These are phyloP conservation scores for Neofusicoccum cordaticola DNA, from an alignment of 2,329 filamentous ascomycete genomes.

Conservation along the genomic window DNA sequence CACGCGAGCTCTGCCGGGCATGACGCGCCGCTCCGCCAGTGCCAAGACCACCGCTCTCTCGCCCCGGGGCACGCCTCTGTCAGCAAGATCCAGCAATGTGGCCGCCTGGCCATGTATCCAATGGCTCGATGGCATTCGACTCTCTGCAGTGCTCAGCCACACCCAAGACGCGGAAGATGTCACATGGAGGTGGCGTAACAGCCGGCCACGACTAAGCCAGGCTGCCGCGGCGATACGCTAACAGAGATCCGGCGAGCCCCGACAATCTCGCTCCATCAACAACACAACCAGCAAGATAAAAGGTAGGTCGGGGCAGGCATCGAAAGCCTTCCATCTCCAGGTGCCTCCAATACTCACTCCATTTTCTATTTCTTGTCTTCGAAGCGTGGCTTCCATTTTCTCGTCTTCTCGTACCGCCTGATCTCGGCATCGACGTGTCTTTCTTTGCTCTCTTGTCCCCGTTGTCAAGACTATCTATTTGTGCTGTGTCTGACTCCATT, in stretches of 20 bases:
- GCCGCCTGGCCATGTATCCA: too few relatives aligned
- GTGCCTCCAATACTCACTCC: too few relatives aligned
- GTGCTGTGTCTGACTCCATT: not conserved
- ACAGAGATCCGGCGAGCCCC: not conserved
- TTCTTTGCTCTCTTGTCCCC: not conserved
- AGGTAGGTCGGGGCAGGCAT: not conserved
- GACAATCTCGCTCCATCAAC: constrained; percentile 5
- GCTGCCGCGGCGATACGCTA: not conserved
- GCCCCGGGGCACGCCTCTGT: too few relatives aligned
- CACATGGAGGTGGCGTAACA: not conserved
- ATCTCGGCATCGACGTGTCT: constrained; percentile 3
- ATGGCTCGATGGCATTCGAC: too few relatives aligned
- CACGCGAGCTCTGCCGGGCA: not conserved
- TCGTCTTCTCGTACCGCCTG: not conserved
- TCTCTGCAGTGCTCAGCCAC: too few relatives aligned
- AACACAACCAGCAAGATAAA: not conserved
- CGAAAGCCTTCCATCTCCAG: too few relatives aligned
- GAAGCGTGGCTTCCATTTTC: not conserved
- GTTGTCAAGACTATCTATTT: not conserved
- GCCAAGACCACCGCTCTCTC: not conserved
- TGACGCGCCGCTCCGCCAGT: not conserved
- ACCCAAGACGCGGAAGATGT: not conserved
- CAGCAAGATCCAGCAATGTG: too few relatives aligned
- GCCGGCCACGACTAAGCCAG: constrained; percentile 10
- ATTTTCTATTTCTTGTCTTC: not conserved